Conservation (phyloP, 2,329 filamentous ascomycete genomes). For the Botrytis fragariae region DNA sequence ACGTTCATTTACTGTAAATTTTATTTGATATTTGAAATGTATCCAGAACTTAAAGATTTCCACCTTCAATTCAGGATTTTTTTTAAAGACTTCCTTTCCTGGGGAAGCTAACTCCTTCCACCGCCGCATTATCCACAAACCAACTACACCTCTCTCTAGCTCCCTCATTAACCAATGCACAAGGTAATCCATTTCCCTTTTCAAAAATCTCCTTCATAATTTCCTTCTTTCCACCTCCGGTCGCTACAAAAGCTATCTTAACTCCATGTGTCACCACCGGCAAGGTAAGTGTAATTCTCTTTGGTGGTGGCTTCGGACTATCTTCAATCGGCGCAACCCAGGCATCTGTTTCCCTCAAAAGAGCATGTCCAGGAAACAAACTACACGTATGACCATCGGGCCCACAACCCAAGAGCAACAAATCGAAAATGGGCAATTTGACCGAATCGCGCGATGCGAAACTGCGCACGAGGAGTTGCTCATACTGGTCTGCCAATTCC, state of each 20-base stretch:
- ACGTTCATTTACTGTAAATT: not conserved
- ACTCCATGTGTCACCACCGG: slow-evolving; percentile 86
- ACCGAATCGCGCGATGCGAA: slow-evolving; percentile 94
- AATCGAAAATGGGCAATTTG: slow-evolving; percentile 90
- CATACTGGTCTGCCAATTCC: slow-evolving; percentile 91
- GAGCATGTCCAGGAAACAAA: slow-evolving; percentile 84
- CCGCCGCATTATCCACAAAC: slow-evolving; percentile 87
- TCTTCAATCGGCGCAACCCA: slow-evolving; percentile 93
- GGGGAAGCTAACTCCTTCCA: slow-evolving; percentile 82
- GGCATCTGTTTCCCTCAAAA: slow-evolving; percentile 80
- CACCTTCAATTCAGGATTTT: not conserved
- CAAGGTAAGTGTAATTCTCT: slow-evolving; percentile 86
- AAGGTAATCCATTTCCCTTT: slow-evolving; percentile 72
- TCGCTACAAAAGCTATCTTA: slow-evolving; percentile 87
- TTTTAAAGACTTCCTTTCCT: slow-evolving; percentile 66
- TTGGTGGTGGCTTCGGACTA: slow-evolving; percentile 89
- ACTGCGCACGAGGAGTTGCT: slow-evolving; percentile 77
- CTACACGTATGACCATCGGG: slow-evolving; percentile 98
- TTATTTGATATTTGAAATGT: not conserved
- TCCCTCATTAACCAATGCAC: slow-evolving; percentile 80
- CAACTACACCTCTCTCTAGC: slow-evolving; percentile 86
- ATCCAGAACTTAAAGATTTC: not conserved
- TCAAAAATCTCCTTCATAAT: slow-evolving; percentile 92
- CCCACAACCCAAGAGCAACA: slow-evolving; percentile 88
- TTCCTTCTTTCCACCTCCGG: slow-evolving; percentile 83